phyloP scores from a whole-genome alignment of 2,329 filamentous ascomycete genomes.

The Eurotiales sp. region DNA sequence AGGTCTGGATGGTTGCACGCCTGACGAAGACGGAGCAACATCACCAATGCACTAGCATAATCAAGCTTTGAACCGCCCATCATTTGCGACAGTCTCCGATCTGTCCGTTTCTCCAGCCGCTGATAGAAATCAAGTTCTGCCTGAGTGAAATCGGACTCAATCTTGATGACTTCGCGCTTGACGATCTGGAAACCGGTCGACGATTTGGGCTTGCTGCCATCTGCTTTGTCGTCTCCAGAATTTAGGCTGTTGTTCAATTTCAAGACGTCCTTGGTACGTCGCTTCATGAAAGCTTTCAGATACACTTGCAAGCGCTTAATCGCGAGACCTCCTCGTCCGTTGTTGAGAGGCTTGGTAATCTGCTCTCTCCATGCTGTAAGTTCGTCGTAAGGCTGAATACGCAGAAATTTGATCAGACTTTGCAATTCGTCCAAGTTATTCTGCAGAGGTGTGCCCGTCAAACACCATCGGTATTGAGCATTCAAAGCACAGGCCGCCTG shows the following conservation, averaged over 20 bases:
- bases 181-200: conserved; percentile 82
- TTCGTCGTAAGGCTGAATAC: conserved; percentile 87
- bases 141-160: conserved; percentile 72
- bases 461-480: conserved; percentile 88
- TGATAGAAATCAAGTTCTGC: conserved; percentile 84
- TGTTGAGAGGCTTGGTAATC: conserved; percentile 86
- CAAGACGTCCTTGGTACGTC: conserved; percentile 95
- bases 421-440: conserved; percentile 97
- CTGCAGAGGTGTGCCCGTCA: conserved; percentile 96
- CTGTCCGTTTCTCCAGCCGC: conserved; percentile 75
- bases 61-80: conserved; percentile 75
- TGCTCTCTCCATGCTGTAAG: conserved; percentile 84
- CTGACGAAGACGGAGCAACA: conserved; percentile 86
- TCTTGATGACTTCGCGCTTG: conserved; percentile 78
- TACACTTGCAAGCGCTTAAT: conserved; percentile 82
- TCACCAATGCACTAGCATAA: conserved; percentile 88
- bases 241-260: conserved; percentile 80
- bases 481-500: conserved; percentile 84
- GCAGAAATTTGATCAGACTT: conserved; percentile 85
- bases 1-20: conserved; percentile 92
- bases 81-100: conserved; percentile 83
- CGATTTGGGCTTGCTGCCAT: conserved; percentile 49
- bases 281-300: conserved; percentile 93
- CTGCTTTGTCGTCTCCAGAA: conserved; percentile 57
- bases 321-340: conserved; percentile 81